Conservation (phyloP, 2,329 filamentous ascomycete species). For the Colletotrichum sp. region DNA sequence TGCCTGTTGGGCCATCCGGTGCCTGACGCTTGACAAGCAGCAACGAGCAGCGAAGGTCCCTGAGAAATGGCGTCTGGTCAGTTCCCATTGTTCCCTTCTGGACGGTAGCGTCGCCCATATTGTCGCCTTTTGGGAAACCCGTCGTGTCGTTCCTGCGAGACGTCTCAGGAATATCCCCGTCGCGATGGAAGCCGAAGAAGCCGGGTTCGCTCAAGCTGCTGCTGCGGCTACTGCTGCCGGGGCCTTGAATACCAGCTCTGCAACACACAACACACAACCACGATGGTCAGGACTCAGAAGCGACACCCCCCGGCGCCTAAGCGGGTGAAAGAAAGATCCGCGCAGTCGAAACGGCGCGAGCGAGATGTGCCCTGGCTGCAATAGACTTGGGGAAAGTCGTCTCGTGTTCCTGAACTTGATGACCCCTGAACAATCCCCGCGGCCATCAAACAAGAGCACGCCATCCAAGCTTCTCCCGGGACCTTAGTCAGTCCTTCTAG, state of each 20-base stretch:
- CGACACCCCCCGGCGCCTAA: background rate
- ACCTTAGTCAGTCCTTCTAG: slow-evolving; percentile 6
- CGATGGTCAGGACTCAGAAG: background rate
- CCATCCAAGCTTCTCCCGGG: background rate
- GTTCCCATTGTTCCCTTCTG: background rate
- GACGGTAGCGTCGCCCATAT: background rate
- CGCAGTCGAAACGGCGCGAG: background rate
- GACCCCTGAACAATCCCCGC: background rate
- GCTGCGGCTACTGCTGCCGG: background rate
- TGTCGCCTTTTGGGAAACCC: background rate
- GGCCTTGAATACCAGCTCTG: background rate
- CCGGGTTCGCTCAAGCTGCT: background rate
- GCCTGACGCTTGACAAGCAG: background rate
- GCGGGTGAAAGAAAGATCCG: background rate
- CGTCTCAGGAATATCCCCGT: background rate
- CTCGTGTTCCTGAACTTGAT: background rate
- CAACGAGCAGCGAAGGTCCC: background rate
- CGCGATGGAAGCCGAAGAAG: background rate
- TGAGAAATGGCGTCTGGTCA: background rate
- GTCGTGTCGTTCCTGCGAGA: background rate
- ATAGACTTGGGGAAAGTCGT: background rate
- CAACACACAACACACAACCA: background rate
- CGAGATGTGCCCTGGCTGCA: background rate
- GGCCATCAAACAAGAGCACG: slow-evolving; percentile 4
- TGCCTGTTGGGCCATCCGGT: background rate